Percentiles rank a stretch among this genome's conserved stretches.
phyloP scores from a whole-genome alignment of 352 stramenopile genomes.

The Achlya hypogyna region DNA sequence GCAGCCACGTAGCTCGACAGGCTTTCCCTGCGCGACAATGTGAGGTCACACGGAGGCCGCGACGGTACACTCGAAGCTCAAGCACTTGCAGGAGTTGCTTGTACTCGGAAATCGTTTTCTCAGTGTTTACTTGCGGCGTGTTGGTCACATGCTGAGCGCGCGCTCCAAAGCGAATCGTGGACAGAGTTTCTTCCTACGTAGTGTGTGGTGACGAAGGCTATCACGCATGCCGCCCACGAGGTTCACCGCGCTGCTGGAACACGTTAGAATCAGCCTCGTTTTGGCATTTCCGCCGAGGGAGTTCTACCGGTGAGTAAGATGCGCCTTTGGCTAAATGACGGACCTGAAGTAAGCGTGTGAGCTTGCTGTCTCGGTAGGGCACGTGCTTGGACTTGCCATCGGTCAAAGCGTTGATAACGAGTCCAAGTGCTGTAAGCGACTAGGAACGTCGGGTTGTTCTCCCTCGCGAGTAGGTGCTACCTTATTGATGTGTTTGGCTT shows the following conservation, averaged over 20 bases:
- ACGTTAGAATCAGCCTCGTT: constrained; percentile 20
- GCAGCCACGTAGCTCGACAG: constrained; percentile 45
- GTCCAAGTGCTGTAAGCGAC: constrained; percentile 59
- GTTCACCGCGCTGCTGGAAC: constrained; percentile 13
- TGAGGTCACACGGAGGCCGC: neutral
- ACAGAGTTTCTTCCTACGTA: constrained; percentile 20
- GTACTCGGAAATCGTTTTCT: constrained; percentile 19
- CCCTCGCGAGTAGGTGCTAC: constrained; percentile 20
- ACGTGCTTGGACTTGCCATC: constrained; percentile 34
- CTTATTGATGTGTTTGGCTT: constrained; percentile 69
- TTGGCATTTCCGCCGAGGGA: constrained; percentile 22
- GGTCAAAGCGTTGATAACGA: constrained; percentile 58
- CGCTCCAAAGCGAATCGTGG: constrained; percentile 20
- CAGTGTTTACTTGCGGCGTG: constrained; percentile 15
- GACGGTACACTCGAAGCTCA: constrained; percentile 42
- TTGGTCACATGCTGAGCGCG: constrained; percentile 18
- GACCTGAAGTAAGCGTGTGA: constrained; percentile 16
- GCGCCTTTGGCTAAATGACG: too few species aligned
- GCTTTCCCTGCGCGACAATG: constrained; percentile 27
- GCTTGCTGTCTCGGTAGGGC: constrained; percentile 18
- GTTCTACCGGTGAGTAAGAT: too few species aligned
- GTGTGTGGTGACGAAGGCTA: neutral
- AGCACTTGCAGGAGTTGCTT: constrained; percentile 35
- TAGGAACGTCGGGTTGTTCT: constrained; percentile 8
- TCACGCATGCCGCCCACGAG: neutral